Percentiles rank a stretch among this genome's conserved stretches.
Evolutionary conservation across 1,284 basidiomycete species (phyloP).

Genomic region (Austroboletus novae-zelandiae): DNA sequence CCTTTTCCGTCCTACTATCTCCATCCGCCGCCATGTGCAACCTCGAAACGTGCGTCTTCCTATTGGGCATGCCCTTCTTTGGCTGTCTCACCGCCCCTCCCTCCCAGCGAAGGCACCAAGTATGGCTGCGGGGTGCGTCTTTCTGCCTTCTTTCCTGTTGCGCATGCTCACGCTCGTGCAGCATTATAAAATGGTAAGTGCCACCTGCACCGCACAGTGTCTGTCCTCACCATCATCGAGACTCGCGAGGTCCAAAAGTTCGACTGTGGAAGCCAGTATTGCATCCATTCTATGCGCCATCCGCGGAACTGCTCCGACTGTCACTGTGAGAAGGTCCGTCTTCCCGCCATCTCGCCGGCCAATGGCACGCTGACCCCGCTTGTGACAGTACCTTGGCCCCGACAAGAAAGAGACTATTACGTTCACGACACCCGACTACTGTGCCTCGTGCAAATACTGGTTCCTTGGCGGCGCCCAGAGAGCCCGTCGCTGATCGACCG

Average conservation of each 20-base stretch:
- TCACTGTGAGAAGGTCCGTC: conserved; percentile 46
- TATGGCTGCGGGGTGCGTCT: conserved; percentile 70
- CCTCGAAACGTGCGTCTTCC: conserved; percentile 60
- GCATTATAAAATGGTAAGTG: conserved; percentile 56
- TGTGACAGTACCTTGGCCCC: conserved; percentile 61
- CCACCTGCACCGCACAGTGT: neutral
- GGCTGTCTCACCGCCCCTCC: conserved; percentile 16
- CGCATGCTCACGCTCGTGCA: conserved; percentile 25
- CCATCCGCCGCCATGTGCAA: conserved; percentile 56
- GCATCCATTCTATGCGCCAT: conserved; percentile 57
- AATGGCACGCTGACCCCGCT: conserved; percentile 8
- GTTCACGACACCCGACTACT: conserved; percentile 52
- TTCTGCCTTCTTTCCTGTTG: conserved; percentile 33
- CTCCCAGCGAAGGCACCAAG: conserved; percentile 67
- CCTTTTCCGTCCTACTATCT: conserved; percentile 14
- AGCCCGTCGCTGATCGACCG: conserved; percentile 22
- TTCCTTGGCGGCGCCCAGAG: conserved; percentile 43
- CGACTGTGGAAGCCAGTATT: conserved; percentile 60
- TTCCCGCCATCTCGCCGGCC: conserved; percentile 16
- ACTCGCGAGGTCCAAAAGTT: conserved; percentile 57
- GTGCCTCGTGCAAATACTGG: conserved; percentile 63
- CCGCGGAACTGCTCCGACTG: conserved; percentile 52
- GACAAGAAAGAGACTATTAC: conserved; percentile 62
- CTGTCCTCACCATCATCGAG: conserved; percentile 35
- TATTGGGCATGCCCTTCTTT: conserved; percentile 13